A percentile compares a stretch with the other conserved stretches of the same genome.
phyloP scores from a whole-genome alignment of 2,329 filamentous ascomycete species.

The Nothophaeocryptopus gaeumannii region DNA sequence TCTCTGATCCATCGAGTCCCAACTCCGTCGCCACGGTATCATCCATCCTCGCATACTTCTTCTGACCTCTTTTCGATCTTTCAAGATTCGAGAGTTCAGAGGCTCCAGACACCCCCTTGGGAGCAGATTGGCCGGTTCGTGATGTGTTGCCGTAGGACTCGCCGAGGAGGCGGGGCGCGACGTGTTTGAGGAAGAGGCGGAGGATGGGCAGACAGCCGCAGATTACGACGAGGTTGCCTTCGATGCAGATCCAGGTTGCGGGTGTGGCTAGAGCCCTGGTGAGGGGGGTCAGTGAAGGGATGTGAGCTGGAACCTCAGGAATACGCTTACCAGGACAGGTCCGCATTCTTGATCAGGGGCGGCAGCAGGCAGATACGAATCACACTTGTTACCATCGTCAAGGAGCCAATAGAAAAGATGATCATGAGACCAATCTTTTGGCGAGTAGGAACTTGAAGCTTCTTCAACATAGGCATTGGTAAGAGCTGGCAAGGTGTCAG shows the following conservation, averaged over 20 bases:
- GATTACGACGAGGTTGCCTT: slow-evolving; percentile 20
- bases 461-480: slow-evolving; percentile 10
- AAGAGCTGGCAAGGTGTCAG: slow-evolving; percentile 1
- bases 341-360: slow-evolving; percentile 11
- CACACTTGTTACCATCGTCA: slow-evolving; percentile 18
- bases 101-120: neutral
- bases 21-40: slow-evolving; percentile 13
- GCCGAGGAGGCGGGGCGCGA: slow-evolving; percentile 17
- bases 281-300: no score
- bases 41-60: slow-evolving; percentile 12
- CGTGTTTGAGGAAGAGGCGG: slow-evolving; percentile 19
- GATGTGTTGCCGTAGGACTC: slow-evolving; percentile 8
- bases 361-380: slow-evolving; percentile 17
- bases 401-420: slow-evolving; percentile 19
- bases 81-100: slow-evolving; percentile 19
- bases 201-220: slow-evolving; percentile 19
- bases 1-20: slow-evolving; percentile 11
- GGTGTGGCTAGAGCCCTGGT: slow-evolving; percentile 10
- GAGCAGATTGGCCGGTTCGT: neutral
- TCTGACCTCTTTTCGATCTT: slow-evolving; percentile 1
- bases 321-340: slow-evolving; percentile 9
- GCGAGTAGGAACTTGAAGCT: slow-evolving; percentile 2
- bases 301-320: no score
- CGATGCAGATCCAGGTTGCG: slow-evolving; percentile 20
- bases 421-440: slow-evolving; percentile 13